Evolutionary conservation across 1,284 basidiomycete species (phyloP).

Genomic region (Retiboletus fuscus): DNA sequence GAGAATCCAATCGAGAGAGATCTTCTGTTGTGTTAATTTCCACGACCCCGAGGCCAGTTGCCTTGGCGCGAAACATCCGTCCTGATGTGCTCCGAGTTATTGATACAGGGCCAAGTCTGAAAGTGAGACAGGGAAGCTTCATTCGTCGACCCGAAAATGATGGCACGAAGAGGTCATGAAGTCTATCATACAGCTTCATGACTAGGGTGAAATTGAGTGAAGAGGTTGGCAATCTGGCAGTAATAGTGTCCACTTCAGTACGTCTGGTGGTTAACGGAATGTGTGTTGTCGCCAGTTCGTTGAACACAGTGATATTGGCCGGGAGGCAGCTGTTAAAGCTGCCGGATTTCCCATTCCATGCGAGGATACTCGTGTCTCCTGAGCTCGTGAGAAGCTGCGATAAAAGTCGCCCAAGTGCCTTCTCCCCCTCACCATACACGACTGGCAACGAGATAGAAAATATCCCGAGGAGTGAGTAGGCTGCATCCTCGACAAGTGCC

Average conservation of each 20-base stretch:
- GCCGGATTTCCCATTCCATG: no score
- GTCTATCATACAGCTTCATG: slow-evolving; percentile 14
- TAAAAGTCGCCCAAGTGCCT: no score
- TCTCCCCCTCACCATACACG: no score
- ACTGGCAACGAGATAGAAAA: no score
- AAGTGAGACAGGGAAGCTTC: slow-evolving; percentile 20
- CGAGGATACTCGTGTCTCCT: no score
- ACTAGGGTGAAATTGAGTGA: not conserved
- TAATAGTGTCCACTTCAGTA: not conserved
- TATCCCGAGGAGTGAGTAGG: no score
- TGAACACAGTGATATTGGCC: no score
- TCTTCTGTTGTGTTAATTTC: slow-evolving; percentile 6
- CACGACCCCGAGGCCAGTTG: slow-evolving; percentile 1
- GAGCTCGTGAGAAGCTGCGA: no score
- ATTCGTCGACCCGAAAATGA: slow-evolving; percentile 13
- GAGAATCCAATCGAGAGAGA: slow-evolving; percentile 6
- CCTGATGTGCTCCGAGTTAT: not conserved
- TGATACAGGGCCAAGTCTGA: slow-evolving; percentile 17
- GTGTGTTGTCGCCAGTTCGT: no score
- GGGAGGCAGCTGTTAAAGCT: no score
- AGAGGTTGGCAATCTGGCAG: not conserved
- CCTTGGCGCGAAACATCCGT: not conserved
- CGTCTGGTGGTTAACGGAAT: no score
- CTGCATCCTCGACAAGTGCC: no score
- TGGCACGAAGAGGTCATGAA: not conserved